Evolutionary conservation across 306 rosid genomes (phyloP).

Genomic region (Quercus rubra): DNA sequence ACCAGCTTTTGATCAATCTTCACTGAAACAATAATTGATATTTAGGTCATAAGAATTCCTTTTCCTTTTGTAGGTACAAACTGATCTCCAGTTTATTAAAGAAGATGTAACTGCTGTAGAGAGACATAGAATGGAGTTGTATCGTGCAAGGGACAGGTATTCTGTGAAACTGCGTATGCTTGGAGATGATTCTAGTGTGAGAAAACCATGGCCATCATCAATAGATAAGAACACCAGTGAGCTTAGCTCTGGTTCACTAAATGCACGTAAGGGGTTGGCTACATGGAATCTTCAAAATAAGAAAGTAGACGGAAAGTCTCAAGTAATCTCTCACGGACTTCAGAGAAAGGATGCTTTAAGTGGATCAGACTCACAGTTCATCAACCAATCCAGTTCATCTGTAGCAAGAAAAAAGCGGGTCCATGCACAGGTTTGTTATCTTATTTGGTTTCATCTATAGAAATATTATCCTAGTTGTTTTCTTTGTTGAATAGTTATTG

Average conservation of each 20-base stretch:
- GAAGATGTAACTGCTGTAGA: constrained; percentile 84
- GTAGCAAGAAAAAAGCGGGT: constrained; percentile 78
- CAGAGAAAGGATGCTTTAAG: constrained; percentile 65
- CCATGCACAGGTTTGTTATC: constrained; percentile 67
- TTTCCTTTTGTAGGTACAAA: constrained; percentile 66
- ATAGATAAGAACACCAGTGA: constrained; percentile 54
- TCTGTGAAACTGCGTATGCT: constrained; percentile 67
- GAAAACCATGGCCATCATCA: constrained; percentile 67
- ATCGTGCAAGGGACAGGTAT: constrained; percentile 64
- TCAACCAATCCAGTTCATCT: constrained; percentile 66
- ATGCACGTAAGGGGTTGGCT: constrained; percentile 54
- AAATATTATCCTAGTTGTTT: not conserved
- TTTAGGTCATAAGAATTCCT: constrained; percentile 9
- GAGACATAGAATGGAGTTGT: constrained; percentile 82
- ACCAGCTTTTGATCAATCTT: not conserved
- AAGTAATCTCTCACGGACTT: constrained; percentile 44
- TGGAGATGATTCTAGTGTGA: constrained; percentile 64
- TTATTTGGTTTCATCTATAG: constrained; percentile 10
- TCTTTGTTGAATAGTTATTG: not conserved
- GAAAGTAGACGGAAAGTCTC: constrained; percentile 61
- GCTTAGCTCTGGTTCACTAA: constrained; percentile 49
- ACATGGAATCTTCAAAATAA: constrained; percentile 54
- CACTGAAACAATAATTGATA: not conserved
- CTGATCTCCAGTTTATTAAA: constrained; percentile 87
- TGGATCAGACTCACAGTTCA: constrained; percentile 66